Evolutionary conservation across 495 filamentous ascomycete genomes (phyloP), one percentile per base, ranked within the genome.

Genomic region (Lentithecium fluviatile): DNA sequence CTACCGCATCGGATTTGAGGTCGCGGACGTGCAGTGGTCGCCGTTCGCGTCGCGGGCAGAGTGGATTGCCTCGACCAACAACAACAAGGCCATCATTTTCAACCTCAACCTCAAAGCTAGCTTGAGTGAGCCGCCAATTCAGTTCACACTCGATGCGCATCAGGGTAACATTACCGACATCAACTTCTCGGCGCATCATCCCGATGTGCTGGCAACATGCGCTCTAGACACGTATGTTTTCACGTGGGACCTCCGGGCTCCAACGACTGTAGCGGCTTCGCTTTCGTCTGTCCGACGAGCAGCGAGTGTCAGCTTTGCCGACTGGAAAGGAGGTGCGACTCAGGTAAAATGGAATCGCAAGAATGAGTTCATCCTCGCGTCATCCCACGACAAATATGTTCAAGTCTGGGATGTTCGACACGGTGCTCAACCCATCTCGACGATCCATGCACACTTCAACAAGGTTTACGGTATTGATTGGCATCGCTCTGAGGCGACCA

Each of bases 21-120:
- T 97, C 4, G 90, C 92, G n/a, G 93, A 97, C 73, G 93, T 97
- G 40, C 93, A 97, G 74, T 97, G 93, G 93, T 95, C 90, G 5
- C 93, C 93, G 13, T 96, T 96, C 65, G 88, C 91, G 10, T 84
- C 83, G 7, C 83, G 93, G 45, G 88, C 95, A 66, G 90, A 88
- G 65, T 96, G 93, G 93, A 88, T 97, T 21, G 90, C 88, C 23
- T 95, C 90, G 45, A 95, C 93, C 2, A 90, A 89, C 25, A 96
- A 96, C 68, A 91, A 96, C 70, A 95, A 95, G 70, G 94, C 92
- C 21, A 79, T 97, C 49, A 89, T 97, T 8, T 96, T 91, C 92
- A 97, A 96, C 70, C 77, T 97, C 65, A 88, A 84, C 40, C 83
- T 95, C 76, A 77, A 80, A 11, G 19, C n/a, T 12, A 25, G 20